A percentile compares a stretch with the other conserved stretches of the same genome.
These are phyloP conservation scores for Myriosclerotinia scirpicola DNA, from an alignment of 2,329 filamentous ascomycete species.

Conservation along the genomic window DNA sequence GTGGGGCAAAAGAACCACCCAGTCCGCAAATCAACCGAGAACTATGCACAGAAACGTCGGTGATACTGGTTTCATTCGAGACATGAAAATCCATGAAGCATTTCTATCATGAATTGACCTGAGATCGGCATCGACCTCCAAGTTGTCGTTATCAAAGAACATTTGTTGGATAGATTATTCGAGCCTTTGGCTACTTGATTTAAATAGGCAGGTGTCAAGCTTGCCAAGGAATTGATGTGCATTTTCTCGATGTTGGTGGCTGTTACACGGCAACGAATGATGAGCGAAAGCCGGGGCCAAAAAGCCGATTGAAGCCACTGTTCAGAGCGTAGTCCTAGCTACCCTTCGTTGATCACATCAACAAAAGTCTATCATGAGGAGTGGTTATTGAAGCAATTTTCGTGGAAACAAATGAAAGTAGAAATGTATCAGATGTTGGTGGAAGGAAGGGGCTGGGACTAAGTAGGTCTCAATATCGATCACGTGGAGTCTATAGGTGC, in stretches of 20 bases:
- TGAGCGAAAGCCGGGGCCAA: neutral
- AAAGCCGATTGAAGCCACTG: neutral
- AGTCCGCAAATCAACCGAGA: neutral
- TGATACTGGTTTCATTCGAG: no score
- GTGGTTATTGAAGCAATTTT: no score
- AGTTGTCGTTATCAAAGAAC: neutral
- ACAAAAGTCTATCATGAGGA: neutral
- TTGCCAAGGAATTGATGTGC: neutral
- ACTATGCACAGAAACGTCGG: neutral
- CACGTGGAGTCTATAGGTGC: neutral
- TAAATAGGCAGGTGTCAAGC: slow-evolving; percentile 13
- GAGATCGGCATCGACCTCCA: neutral
- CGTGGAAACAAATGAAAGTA: neutral
- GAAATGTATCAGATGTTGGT: neutral
- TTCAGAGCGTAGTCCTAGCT: neutral
- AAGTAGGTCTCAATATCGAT: neutral
- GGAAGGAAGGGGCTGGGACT: neutral
- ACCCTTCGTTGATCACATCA: neutral
- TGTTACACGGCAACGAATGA: neutral
- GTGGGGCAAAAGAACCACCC: neutral
- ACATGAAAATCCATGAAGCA: no score
- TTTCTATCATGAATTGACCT: neutral
- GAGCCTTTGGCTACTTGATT: neutral
- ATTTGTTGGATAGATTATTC: neutral
- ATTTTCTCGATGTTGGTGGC: neutral